phyloP scores from a whole-genome alignment of 2,329 filamentous ascomycete genomes.

The Pestalotiopsis sp. region DNA sequence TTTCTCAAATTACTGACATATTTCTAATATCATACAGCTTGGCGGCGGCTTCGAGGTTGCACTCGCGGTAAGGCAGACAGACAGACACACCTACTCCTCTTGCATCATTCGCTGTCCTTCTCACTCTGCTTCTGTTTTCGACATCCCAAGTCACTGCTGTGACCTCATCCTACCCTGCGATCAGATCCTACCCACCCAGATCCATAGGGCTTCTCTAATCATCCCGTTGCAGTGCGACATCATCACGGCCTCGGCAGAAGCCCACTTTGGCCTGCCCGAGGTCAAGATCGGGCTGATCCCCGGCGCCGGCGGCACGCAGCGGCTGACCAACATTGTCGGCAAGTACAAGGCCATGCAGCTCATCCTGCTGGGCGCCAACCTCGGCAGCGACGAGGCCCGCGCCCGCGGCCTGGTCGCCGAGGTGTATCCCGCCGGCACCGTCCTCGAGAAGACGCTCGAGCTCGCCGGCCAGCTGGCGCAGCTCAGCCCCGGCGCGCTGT shows the following conservation, averaged over 20 bases:
- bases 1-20: conserved; percentile 25
- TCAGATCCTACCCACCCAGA: background rate
- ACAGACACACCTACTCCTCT: background rate
- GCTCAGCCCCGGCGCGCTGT: conserved; percentile 5
- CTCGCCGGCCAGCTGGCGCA: conserved; percentile 28
- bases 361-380: conserved; percentile 43
- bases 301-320: conserved; percentile 84
- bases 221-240: conserved; percentile 36
- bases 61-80: conserved; percentile 38
- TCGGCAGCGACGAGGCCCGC: conserved; percentile 38
- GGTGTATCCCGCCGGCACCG: conserved; percentile 34
- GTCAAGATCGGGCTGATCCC: conserved; percentile 92
- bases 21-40: conserved; percentile 25
- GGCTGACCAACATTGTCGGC: conserved; percentile 35
- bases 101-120: background rate
- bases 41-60: conserved; percentile 55
- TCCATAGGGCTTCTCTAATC: background rate
- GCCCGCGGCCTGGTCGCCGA: conserved; percentile 42
- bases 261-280: conserved; percentile 93
- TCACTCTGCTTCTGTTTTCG: background rate
- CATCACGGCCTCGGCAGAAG: conserved; percentile 75
- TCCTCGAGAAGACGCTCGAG: conserved; percentile 39
- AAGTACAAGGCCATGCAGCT: conserved; percentile 47
- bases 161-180: too few relatives aligned
- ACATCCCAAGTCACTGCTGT: background rate